phyloP scores from a whole-genome alignment of 305 asterid genomes.

The Solanum hybrid region DNA sequence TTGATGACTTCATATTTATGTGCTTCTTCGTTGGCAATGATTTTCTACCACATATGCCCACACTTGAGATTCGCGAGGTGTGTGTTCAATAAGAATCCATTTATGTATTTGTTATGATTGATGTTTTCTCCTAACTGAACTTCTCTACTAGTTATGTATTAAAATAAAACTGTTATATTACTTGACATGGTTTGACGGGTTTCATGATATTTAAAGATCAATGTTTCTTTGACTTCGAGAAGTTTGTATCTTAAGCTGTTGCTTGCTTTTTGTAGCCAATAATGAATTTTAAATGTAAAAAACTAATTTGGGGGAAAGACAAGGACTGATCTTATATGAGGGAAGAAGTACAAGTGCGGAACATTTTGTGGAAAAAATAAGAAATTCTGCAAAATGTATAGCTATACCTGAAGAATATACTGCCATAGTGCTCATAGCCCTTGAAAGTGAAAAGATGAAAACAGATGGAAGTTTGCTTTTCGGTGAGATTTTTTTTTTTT shows the following conservation, averaged over 20 bases:
- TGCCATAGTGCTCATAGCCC: background rate
- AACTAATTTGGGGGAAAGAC: background rate
- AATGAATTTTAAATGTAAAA: background rate
- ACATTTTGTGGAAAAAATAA: background rate
- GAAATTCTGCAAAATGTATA: background rate
- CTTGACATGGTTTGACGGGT: background rate
- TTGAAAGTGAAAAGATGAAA: background rate
- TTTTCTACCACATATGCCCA: slow-evolving; percentile 99
- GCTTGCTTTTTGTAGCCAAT: background rate
- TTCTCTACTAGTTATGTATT: background rate
- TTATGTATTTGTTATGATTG: background rate
- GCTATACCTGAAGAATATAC: background rate
- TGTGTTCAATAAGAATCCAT: slow-evolving; percentile 14
- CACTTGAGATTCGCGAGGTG: slow-evolving; percentile 99
- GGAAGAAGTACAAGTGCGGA: background rate
- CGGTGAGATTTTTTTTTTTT: background rate
- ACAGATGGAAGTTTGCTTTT: background rate
- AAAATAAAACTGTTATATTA: background rate
- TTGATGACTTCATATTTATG: slow-evolving; percentile 92
- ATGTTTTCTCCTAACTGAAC: background rate
- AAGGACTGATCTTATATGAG: background rate
- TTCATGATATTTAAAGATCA: background rate
- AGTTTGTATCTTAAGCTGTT: background rate
- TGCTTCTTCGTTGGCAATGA: slow-evolving; percentile 99
- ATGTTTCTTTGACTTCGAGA: background rate